A percentile compares a stretch with the other conserved stretches of the same genome.
Evolutionary conservation across 1,284 basidiomycete species (phyloP).

Genomic region (Cystobasidium slooffiae): DNA sequence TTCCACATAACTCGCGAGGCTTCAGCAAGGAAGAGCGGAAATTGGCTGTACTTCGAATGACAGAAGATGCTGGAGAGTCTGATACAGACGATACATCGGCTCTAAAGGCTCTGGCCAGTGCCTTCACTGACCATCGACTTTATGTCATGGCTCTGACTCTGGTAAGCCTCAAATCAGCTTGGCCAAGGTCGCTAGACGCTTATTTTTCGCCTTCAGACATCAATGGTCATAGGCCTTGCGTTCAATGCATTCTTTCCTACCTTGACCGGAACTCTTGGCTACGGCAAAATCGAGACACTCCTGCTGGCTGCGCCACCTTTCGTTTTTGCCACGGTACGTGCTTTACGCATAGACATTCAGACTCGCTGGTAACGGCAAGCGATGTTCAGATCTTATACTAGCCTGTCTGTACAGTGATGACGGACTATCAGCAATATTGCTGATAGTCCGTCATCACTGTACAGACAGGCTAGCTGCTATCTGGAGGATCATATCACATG

Average conservation of each 20-base stretch:
- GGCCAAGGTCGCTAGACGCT: constrained; percentile 19
- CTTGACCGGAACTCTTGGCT: constrained; percentile 64
- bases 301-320: constrained; percentile 74
- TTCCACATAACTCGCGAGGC: constrained; percentile 69
- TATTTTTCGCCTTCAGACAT: constrained; percentile 1
- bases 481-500: neutral
- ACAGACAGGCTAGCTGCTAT: no score
- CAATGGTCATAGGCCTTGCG: constrained; percentile 55
- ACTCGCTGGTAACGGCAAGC: no score
- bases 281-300: constrained; percentile 61
- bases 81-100: constrained; percentile 66
- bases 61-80: constrained; percentile 75
- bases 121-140: constrained; percentile 68
- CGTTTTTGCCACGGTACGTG: constrained; percentile 63
- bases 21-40: constrained; percentile 65
- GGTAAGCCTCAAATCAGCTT: constrained; percentile 27
- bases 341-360: constrained; percentile 54
- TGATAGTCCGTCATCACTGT: no score
- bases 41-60: constrained; percentile 71
- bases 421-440: no score
- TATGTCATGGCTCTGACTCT: constrained; percentile 64
- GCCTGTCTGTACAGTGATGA: no score
- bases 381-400: no score
- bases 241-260: constrained; percentile 77
- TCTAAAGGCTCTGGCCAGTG: constrained; percentile 64